Conservation (phyloP, 805 yeast genomes). For the Teunomyces gatunensis region DNA sequence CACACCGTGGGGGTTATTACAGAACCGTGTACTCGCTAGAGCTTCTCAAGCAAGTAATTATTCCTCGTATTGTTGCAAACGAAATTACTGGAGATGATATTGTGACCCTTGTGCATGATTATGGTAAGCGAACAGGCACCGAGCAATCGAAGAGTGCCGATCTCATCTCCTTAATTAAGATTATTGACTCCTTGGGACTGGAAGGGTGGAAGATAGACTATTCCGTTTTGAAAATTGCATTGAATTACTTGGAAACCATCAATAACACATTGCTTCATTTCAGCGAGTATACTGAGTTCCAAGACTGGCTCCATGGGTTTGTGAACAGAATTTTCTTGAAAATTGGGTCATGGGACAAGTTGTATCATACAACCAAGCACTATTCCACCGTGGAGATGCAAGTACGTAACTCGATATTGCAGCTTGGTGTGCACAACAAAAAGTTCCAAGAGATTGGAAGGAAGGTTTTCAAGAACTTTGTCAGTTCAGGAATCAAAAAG, state of each 20-base stretch:
- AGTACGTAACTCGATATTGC: constrained; percentile 42
- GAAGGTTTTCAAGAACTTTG: constrained; percentile 42
- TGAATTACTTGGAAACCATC: constrained; percentile 33
- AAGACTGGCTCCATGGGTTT: constrained; percentile 19
- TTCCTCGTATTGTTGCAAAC: constrained; percentile 10
- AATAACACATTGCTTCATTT: constrained; percentile 32
- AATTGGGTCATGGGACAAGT: constrained; percentile 27
- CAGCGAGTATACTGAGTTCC: constrained; percentile 21
- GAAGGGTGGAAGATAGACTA: constrained; percentile 22
- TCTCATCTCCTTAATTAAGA: constrained; percentile 28
- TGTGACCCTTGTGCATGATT: constrained; percentile 36
- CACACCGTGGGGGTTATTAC: constrained; percentile 23
- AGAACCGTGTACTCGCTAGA: constrained; percentile 9
- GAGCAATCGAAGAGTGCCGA: constrained; percentile 17
- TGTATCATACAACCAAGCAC: constrained; percentile 7
- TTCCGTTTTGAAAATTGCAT: constrained; percentile 33
- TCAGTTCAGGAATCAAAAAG: constrained; percentile 49
- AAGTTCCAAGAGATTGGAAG: constrained; percentile 33
- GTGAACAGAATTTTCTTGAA: constrained; percentile 18
- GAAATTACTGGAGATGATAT: constrained; percentile 30
- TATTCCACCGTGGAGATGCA: constrained; percentile 37
- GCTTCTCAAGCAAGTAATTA: constrained; percentile 2
- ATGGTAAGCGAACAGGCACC: constrained; percentile 36
- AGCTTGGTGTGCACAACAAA: constrained; percentile 31
- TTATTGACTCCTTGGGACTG: constrained; percentile 25